Evolutionary conservation across 768 basidiomycete species (phyloP).

Genomic region (Lepiota brunneoincarnata): DNA sequence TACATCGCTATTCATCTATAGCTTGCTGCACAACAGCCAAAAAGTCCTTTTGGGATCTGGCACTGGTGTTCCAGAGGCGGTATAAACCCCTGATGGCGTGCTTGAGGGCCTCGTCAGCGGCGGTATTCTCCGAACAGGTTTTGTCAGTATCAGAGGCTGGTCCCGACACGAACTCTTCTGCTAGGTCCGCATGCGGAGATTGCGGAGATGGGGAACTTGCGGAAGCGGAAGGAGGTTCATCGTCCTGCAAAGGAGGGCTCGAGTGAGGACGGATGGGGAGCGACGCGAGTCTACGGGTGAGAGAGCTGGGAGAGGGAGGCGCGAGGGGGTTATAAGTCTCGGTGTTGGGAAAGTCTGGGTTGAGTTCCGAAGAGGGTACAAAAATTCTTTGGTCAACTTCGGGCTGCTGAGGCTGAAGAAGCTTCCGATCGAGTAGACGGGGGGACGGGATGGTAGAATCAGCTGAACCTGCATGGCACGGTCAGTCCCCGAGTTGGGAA

Average conservation of each 20-base stretch:
- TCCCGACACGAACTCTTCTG: constrained; percentile 17
- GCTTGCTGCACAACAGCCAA: constrained; percentile 33
- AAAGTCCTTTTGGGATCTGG: constrained; percentile 27
- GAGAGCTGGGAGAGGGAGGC: constrained; percentile 37
- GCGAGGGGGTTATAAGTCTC: constrained; percentile 37
- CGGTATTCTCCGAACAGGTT: constrained; percentile 12
- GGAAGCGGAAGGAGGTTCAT: constrained; percentile 19
- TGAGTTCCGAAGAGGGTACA: constrained; percentile 26
- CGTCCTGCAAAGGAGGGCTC: constrained; percentile 23
- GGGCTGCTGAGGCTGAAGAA: constrained; percentile 12
- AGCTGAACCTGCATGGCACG: constrained; percentile 49
- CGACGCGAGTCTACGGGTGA: constrained; percentile 39
- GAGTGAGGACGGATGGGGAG: constrained; percentile 25
- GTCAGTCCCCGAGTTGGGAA: background rate
- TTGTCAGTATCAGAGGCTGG: constrained; percentile 17
- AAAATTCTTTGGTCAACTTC: constrained; percentile 26
- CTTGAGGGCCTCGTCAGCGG: constrained; percentile 39
- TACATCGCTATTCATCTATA: constrained; percentile 17
- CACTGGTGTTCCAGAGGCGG: constrained; percentile 52
- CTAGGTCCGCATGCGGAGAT: constrained; percentile 13
- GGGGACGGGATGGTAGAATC: constrained; percentile 69
- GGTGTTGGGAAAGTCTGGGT: constrained; percentile 22
- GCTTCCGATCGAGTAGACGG: constrained; percentile 27
- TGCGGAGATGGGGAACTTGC: constrained; percentile 10
- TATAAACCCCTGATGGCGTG: constrained; percentile 57